A percentile compares a stretch with the other conserved stretches of the same genome.
Evolutionary conservation across 371 early-diverging fungal species (phyloP).

Genomic region (Chytridiales sp.): DNA sequence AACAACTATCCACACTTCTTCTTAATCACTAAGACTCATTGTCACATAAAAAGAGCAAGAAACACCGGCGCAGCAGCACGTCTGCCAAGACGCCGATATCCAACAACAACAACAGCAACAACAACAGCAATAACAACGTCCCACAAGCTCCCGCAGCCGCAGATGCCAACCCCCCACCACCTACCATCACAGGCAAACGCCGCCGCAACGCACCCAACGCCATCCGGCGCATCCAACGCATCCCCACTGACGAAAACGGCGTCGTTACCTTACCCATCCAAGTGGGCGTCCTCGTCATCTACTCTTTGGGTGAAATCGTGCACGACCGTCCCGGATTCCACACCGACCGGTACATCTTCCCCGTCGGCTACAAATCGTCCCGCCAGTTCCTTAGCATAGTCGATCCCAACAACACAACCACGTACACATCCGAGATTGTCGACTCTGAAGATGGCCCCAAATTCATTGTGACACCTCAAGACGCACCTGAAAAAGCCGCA

Average conservation of each 20-base stretch:
- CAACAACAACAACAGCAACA: neutral
- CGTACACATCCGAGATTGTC: conserved; percentile 76
- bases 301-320: conserved; percentile 72
- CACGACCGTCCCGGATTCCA: conserved; percentile 82
- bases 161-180: neutral
- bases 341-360: conserved; percentile 89
- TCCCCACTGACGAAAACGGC: conserved; percentile 69
- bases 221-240: conserved; percentile 55
- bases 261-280: conserved; percentile 75
- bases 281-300: conserved; percentile 78
- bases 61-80: neutral
- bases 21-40: neutral
- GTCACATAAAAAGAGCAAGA: neutral
- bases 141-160: neutral
- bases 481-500: conserved; percentile 55
- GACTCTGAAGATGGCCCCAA: conserved; percentile 81
- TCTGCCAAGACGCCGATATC: neutral
- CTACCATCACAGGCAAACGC: neutral
- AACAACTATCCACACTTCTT: neutral
- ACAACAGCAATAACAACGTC: neutral
- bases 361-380: conserved; percentile 75
- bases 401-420: conserved; percentile 65
- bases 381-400: conserved; percentile 77
- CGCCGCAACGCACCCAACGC: conserved; percentile 32
- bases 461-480: conserved; percentile 79